phyloP scores from a whole-genome alignment of 179 eudicot genomes.

The Beta corolliflora region DNA sequence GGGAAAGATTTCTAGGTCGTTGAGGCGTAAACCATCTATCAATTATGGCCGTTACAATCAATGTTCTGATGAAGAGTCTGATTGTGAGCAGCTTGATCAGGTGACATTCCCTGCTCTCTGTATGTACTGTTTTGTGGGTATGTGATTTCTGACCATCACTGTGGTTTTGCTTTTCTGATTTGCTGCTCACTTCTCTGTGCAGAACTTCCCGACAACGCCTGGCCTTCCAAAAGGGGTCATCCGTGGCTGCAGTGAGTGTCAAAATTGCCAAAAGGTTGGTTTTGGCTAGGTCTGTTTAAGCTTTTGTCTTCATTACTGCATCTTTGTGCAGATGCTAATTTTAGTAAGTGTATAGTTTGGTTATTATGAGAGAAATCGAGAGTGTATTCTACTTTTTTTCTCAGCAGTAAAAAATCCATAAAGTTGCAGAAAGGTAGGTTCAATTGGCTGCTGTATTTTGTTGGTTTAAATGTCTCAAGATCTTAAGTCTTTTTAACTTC shows the following conservation, averaged over 20 bases:
- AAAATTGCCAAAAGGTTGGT: constrained; percentile 80
- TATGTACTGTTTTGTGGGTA: background rate
- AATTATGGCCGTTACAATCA: constrained; percentile 51
- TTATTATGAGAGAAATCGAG: background rate
- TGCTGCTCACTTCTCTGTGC: constrained; percentile 27
- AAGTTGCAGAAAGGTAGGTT: background rate
- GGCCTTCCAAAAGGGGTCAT: constrained; percentile 82
- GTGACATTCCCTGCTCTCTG: constrained; percentile 26
- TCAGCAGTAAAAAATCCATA: background rate
- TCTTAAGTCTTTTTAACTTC: background rate
- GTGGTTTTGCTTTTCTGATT: background rate
- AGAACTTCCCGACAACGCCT: constrained; percentile 52
- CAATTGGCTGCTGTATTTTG: background rate
- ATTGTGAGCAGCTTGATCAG: constrained; percentile 63
- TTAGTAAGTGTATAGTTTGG: constrained; percentile 3
- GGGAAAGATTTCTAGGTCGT: constrained; percentile 47
- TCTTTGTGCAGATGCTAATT: background rate
- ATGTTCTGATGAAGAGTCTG: constrained; percentile 69
- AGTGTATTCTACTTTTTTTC: background rate
- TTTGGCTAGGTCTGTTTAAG: background rate
- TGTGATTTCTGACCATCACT: background rate
- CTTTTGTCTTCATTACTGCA: background rate
- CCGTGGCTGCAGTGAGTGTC: constrained; percentile 80
- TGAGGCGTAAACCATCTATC: constrained; percentile 57
- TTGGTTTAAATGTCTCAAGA: constrained; percentile 2